A percentile compares a stretch with the other conserved stretches of the same genome.
Conservation (phyloP, 768 basidiomycete genomes). For the Lentinula sp. region DNA sequence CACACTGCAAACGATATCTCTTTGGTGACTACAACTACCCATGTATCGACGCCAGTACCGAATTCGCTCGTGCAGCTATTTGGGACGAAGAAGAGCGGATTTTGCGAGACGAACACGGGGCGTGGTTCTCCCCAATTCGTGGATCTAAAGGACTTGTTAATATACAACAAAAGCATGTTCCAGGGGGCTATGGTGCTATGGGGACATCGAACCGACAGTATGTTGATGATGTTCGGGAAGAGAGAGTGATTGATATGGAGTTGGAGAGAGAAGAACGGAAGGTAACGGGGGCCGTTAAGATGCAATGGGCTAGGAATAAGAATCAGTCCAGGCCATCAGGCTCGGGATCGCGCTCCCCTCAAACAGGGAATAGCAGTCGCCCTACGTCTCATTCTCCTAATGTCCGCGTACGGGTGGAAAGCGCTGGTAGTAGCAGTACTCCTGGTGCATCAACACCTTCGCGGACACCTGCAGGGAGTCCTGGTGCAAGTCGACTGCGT, state of each 20-base stretch:
- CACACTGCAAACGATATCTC: slow-evolving; percentile 68
- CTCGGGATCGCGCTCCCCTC: neutral
- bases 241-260: slow-evolving; percentile 5
- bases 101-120: slow-evolving; percentile 66
- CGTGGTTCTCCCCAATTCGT: slow-evolving; percentile 61
- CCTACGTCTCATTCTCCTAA: slow-evolving; percentile 12
- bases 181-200: slow-evolving; percentile 58
- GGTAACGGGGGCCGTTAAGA: slow-evolving; percentile 1
- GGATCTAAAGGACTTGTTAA: slow-evolving; percentile 37
- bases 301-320: slow-evolving; percentile 4
- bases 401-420: slow-evolving; percentile 9
- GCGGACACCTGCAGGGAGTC: neutral
- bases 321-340: neutral
- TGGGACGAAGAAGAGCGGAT: slow-evolving; percentile 88
- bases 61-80: slow-evolving; percentile 55
- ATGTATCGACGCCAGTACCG: slow-evolving; percentile 80
- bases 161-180: slow-evolving; percentile 30
- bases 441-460: slow-evolving; percentile 2
- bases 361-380: slow-evolving; percentile 7
- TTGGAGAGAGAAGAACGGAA: neutral
- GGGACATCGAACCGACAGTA: slow-evolving; percentile 14
- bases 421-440: slow-evolving; percentile 21
- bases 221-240: neutral
- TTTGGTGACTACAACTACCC: slow-evolving; percentile 94
- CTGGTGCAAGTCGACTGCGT: slow-evolving; percentile 2